Conservation (phyloP, 2,329 filamentous ascomycete genomes). For the Cercospora nicotianae region DNA sequence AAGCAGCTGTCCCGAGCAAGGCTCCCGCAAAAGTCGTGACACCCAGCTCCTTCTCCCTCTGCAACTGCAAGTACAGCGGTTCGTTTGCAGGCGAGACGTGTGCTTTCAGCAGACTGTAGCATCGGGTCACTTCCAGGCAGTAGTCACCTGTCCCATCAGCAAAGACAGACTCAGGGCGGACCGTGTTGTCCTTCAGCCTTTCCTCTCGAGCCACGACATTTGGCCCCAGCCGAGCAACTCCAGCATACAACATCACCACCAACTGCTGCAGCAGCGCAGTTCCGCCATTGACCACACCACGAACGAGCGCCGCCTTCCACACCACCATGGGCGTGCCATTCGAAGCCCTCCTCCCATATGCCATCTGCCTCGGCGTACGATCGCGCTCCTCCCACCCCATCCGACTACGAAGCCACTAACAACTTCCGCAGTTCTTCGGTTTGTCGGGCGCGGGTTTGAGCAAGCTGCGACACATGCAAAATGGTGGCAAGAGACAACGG, state of each 20-base stretch:
- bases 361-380: conserved; percentile 60
- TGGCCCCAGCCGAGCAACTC: conserved; percentile 14
- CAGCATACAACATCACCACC: conserved; percentile 4
- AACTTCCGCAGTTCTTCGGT: conserved; percentile 56
- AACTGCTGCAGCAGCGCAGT: not conserved
- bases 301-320: conserved; percentile 7
- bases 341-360: conserved; percentile 65
- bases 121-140: not conserved
- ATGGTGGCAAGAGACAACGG: conserved; percentile 62
- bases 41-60: not conserved
- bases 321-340: conserved; percentile 63
- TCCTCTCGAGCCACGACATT: conserved; percentile 6
- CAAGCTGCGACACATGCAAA: conserved; percentile 59
- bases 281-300: conserved; percentile 5
- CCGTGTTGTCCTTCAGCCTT: not conserved
- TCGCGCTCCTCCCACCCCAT: not conserved
- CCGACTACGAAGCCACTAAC: conserved; percentile 16
- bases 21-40: not conserved
- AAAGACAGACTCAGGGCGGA: not conserved
- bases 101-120: not conserved
- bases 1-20: conserved; percentile 1
- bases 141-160: not conserved
- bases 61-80: not conserved
- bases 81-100: not conserved
- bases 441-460: conserved; percentile 60